phyloP scores from a whole-genome alignment of 2,329 filamentous ascomycete species.

The Ascochyta pisi region DNA sequence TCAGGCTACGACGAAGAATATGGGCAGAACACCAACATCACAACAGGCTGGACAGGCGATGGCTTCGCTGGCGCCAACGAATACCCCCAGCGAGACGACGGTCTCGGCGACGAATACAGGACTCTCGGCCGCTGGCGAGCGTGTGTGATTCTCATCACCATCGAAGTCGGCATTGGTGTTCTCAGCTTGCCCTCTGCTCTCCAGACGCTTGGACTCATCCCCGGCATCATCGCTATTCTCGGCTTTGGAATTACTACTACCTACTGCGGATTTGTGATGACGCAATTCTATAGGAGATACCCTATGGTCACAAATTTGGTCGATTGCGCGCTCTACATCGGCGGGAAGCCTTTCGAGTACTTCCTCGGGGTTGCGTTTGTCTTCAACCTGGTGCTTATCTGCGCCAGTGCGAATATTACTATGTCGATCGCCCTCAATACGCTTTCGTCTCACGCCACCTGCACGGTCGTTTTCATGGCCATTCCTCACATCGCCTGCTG shows the following conservation, averaged over 20 bases:
- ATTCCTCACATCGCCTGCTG: conserved; percentile 67
- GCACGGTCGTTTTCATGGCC: conserved; percentile 69
- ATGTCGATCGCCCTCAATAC: conserved; percentile 68
- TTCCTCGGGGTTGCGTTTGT: conserved; percentile 36
- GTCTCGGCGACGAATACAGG: conserved; percentile 31
- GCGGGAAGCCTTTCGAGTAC: conserved; percentile 35
- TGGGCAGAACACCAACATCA: conserved; percentile 34
- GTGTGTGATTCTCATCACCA: conserved; percentile 40
- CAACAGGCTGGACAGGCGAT: conserved; percentile 36
- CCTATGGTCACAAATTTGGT: conserved; percentile 40
- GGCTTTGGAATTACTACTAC: conserved; percentile 36
- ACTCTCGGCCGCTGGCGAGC: conserved; percentile 39
- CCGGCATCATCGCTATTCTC: conserved; percentile 41
- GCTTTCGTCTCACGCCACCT: conserved; percentile 66
- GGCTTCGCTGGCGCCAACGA: conserved; percentile 30
- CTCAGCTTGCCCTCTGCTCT: conserved; percentile 38
- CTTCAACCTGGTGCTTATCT: conserved; percentile 39
- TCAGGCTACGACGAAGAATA: conserved; percentile 27
- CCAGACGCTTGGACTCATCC: conserved; percentile 38
- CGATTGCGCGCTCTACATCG: conserved; percentile 38
- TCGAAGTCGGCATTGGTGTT: conserved; percentile 41
- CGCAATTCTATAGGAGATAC: conserved; percentile 36
- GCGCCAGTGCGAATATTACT: conserved; percentile 38
- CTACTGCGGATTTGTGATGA: conserved; percentile 37
- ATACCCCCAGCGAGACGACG: conserved; percentile 23